Base-by-base conservation (phyloP, 2,329 filamentous ascomycete genomes). In the Colletotrichum eremochloae region DNA sequence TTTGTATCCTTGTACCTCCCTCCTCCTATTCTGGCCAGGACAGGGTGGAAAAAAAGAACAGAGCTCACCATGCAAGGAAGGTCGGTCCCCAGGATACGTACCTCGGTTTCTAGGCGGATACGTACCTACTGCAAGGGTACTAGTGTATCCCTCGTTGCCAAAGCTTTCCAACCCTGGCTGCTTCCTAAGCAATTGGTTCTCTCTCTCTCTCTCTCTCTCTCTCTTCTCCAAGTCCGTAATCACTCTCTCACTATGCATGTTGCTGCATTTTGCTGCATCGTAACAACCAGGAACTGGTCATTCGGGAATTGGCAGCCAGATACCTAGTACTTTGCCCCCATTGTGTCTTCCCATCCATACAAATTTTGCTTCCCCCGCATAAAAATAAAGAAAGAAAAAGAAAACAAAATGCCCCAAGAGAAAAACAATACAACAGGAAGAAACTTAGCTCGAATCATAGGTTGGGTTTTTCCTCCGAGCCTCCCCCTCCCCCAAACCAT, bases 361-460 rank as follows among this genome's bases (percentile, higher is more conserved):
- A 15, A 4, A 15, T 38, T 2, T n/a, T 5, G 15, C 18, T 56
- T 40, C 57, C 44, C 58, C 42, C 31, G 20, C 42, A 29, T 24
- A 48, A 62, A 48, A 48, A 33, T 14, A 33, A 20, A 11, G 24
- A 15, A 18, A 38, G 11, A 36, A 15, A 18, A 38, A 36, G 31
- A 31, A 52, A 52, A 2, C 12, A 52, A 29, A 12, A 20, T n/a
- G 31, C n/a, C 40, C 40, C 14, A 24, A 36, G 38, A 36, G 12
- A 52, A 31, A 29, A 50, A 50, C n/a, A 29, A 6, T 18, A 52
- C 24, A 20, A 31, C 6, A 50, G n/a, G 29, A 38, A 52, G 38
- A 62, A 71, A 42, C 46, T 61, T 67, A 70, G 67, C 55, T 67
- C 44, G 53, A 29, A 53, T 63, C 24, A 61, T 44, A 40, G 63